phyloP scores from a whole-genome alignment of 2,329 filamentous ascomycete genomes.

The Bipolaris zeicola region DNA sequence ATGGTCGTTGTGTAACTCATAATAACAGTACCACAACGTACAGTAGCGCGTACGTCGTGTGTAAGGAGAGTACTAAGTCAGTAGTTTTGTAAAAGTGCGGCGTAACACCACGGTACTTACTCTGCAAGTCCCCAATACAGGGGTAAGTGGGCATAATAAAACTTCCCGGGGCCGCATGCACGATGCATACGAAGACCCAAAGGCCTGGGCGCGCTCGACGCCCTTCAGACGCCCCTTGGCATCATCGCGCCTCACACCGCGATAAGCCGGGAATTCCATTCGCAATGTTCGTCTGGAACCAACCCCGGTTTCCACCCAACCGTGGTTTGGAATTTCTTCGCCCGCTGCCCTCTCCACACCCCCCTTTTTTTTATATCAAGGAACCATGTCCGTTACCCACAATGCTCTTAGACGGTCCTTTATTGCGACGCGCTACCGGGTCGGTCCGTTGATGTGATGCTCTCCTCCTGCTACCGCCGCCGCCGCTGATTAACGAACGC shows the following conservation, averaged over 20 bases:
- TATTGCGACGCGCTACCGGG: conserved; percentile 23
- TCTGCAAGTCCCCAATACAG: too few relatives aligned
- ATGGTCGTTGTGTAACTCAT: too few relatives aligned
- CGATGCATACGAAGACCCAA: not conserved
- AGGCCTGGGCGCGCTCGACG: not conserved
- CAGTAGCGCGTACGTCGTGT: too few relatives aligned
- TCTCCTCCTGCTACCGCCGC: conserved; percentile 2
- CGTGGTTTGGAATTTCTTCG: too few relatives aligned
- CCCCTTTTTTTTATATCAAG: not conserved
- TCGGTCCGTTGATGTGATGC: conserved; percentile 28
- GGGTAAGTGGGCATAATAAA: too few relatives aligned
- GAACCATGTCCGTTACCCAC: conserved; percentile 1
- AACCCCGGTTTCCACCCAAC: too few relatives aligned
- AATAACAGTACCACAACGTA: too few relatives aligned
- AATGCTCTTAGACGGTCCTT: conserved; percentile 18
- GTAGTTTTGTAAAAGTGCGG: too few relatives aligned
- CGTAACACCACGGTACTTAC: too few relatives aligned
- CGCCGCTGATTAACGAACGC: conserved; percentile 7
- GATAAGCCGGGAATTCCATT: not conserved
- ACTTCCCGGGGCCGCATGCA: too few relatives aligned
- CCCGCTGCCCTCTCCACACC: not conserved
- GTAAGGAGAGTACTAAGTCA: too few relatives aligned
- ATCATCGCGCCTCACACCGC: not conserved
- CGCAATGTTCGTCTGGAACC: not conserved
- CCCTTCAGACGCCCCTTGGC: not conserved